phyloP scores from a whole-genome alignment of 1,284 basidiomycete genomes.

The Termitomyces sp. region DNA sequence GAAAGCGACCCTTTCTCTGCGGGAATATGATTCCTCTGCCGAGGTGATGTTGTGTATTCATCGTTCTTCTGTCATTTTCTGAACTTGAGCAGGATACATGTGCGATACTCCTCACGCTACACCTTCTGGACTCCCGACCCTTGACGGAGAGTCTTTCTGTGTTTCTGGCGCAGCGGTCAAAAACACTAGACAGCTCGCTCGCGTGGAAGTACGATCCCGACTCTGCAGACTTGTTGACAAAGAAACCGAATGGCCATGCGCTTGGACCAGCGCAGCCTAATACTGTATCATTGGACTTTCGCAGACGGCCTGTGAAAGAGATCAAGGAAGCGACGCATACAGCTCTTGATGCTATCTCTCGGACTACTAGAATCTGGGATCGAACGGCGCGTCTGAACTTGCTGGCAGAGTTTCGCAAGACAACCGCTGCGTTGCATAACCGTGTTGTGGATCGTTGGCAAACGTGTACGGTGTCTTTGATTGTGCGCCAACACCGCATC shows the following conservation, averaged over 20 bases:
- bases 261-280: constrained; percentile 21
- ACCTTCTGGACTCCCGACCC: constrained; percentile 80
- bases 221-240: constrained; percentile 6
- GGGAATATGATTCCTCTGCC: constrained; percentile 45
- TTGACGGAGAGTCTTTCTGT: constrained; percentile 65
- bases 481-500: constrained; percentile 24
- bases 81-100: constrained; percentile 52
- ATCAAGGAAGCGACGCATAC: constrained; percentile 47
- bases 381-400: constrained; percentile 1
- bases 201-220: constrained; percentile 26
- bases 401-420: constrained; percentile 39
- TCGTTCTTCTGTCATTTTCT: constrained; percentile 7
- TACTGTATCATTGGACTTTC: constrained; percentile 13
- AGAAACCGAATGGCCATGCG: constrained; percentile 31
- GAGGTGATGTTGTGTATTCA: constrained; percentile 35
- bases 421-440: constrained; percentile 34
- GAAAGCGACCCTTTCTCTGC: constrained; percentile 70
- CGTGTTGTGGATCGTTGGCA: constrained; percentile 47
- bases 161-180: constrained; percentile 69
- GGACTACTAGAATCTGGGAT: constrained; percentile 30
- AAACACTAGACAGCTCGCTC: constrained; percentile 52
- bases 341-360: constrained; percentile 48
- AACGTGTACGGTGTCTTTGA: constrained; percentile 31
- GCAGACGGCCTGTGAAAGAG: constrained; percentile 34
- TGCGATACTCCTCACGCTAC: constrained; percentile 72